Conservation (phyloP, 805 yeast genomes). For the Candida boleticola region DNA sequence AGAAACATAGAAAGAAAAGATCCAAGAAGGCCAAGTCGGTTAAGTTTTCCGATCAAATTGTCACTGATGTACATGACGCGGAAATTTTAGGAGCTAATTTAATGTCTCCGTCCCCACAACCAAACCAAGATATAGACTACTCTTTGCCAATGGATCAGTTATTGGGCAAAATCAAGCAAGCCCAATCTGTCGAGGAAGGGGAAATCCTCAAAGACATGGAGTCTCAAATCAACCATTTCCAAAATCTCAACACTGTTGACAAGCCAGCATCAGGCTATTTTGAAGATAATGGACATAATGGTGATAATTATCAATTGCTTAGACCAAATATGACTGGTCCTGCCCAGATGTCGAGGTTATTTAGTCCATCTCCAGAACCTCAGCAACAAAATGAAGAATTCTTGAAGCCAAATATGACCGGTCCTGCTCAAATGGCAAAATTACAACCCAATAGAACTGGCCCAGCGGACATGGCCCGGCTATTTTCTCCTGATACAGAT, state of each 20-base stretch:
- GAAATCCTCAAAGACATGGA: slow-evolving; percentile 73
- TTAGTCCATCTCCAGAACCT: slow-evolving; percentile 21
- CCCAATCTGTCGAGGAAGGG: slow-evolving; percentile 48
- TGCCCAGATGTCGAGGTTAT: slow-evolving; percentile 37
- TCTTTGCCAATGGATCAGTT: slow-evolving; percentile 79
- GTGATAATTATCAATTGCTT: slow-evolving; percentile 18
- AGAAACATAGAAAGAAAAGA: slow-evolving; percentile 35
- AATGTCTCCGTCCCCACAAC: slow-evolving; percentile 20
- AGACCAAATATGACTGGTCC: slow-evolving; percentile 49
- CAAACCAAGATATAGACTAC: slow-evolving; percentile 46
- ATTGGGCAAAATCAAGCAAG: slow-evolving; percentile 38
- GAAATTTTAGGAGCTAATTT: slow-evolving; percentile 10
- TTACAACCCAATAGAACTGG: slow-evolving; percentile 28
- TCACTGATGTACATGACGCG: slow-evolving; percentile 40
- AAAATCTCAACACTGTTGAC: slow-evolving; percentile 70
- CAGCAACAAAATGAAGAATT: slow-evolving; percentile 8
- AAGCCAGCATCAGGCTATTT: slow-evolving; percentile 25
- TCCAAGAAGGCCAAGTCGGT: slow-evolving; percentile 56
- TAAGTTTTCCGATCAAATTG: slow-evolving; percentile 68
- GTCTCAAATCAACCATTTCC: slow-evolving; percentile 66
- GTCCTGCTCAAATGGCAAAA: slow-evolving; percentile 41
- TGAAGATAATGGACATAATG: slow-evolving; percentile 1
- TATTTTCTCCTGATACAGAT: slow-evolving; percentile 20
- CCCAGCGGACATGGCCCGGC: slow-evolving; percentile 35
- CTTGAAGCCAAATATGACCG: slow-evolving; percentile 42